Conservation (phyloP, 208 protist species). For the Trypanosomatidae sp. region DNA sequence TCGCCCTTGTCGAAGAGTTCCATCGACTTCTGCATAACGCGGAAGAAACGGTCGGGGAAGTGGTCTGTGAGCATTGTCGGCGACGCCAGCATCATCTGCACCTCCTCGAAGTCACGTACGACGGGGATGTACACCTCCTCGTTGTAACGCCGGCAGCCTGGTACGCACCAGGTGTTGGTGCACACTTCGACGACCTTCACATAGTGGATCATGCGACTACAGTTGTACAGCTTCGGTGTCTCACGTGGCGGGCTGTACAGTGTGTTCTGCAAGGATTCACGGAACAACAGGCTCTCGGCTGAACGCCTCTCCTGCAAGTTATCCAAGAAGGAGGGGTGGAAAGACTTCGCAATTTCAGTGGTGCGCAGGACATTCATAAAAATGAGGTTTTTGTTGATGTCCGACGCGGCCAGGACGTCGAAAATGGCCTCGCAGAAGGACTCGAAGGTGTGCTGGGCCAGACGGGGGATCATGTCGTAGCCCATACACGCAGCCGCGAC, state of each 20-base stretch:
- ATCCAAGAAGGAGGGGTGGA: slow-evolving; percentile 27
- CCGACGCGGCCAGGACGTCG: slow-evolving; percentile 56
- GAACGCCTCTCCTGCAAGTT: slow-evolving; percentile 3
- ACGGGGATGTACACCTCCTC: slow-evolving; percentile 70
- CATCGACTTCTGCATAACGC: slow-evolving; percentile 40
- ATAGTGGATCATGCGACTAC: slow-evolving; percentile 67
- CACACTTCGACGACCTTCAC: slow-evolving; percentile 55
- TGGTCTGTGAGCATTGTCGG: slow-evolving; percentile 86
- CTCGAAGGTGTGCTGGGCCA: slow-evolving; percentile 81
- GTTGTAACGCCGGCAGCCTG: slow-evolving; percentile 25
- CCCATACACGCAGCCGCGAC: slow-evolving; percentile 67
- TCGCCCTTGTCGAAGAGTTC: slow-evolving; percentile 51
- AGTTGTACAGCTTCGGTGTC: slow-evolving; percentile 54
- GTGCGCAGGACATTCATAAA: slow-evolving; percentile 55
- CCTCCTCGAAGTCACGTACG: slow-evolving; percentile 48
- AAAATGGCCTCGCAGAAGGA: slow-evolving; percentile 73
- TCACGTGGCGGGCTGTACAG: slow-evolving; percentile 22
- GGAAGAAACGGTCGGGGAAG: slow-evolving; percentile 82
- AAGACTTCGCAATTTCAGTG: slow-evolving; percentile 17
- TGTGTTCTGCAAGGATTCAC: slow-evolving; percentile 32
- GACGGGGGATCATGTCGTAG: slow-evolving; percentile 81
- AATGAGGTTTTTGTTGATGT: slow-evolving; percentile 61
- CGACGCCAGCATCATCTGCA: slow-evolving; percentile 69
- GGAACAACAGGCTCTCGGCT: slow-evolving; percentile 35
- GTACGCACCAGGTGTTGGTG: slow-evolving; percentile 6